Base-by-base conservation (phyloP, 176 grass and related monocot genomes). In the Chrysopogon serrulatus region DNA sequence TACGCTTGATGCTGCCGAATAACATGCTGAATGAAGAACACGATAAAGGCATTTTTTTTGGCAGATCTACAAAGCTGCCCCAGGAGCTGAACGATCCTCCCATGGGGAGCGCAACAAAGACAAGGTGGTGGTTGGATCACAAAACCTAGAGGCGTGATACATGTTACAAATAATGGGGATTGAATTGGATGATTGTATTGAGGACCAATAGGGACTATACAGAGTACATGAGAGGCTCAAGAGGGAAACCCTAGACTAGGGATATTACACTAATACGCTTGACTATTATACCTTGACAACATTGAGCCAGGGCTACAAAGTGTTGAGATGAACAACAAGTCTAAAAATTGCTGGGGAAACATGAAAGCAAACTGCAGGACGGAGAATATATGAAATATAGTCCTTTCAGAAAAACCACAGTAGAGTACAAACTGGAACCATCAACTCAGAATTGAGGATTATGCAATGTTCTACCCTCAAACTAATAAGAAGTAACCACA, bases 391-490 rank as follows among this genome's bases (percentile, higher is more conserved):
- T 34, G 26, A 41, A 27, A 41, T 72, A 72, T 63, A 78, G 36
- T 26, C 40, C 21, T 56, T 57, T 59, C 14, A 75, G 47, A 66
- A 74, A 33, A 32, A 63, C 1, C 4, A 51, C n/a, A 23, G 33
- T 17, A 44, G 21, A 44, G 27, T 60, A 75, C 12, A 77, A 60
- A 45, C 30, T 74, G 43, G 45, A 80, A 69, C 8, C 28, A 53
- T 60, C 37, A 59, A 57, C 28, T 43, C 35, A 56, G 68, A 80
- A 41, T 14, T 47, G 68, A 7, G 7, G 15, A 56, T n/a, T 44
- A 78, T 73, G 34, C 17, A 83, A 88, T 83, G 19, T 74, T 88
- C 75, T 66, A 37, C 31, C 13, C 19, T 45, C 81, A 47, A 74
- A 79, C 27, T 24, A 82, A 47, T 72, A 16, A 81, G 44, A 59